phyloP scores from a whole-genome alignment of 306 rosid species.

The Medicago lupulina region DNA sequence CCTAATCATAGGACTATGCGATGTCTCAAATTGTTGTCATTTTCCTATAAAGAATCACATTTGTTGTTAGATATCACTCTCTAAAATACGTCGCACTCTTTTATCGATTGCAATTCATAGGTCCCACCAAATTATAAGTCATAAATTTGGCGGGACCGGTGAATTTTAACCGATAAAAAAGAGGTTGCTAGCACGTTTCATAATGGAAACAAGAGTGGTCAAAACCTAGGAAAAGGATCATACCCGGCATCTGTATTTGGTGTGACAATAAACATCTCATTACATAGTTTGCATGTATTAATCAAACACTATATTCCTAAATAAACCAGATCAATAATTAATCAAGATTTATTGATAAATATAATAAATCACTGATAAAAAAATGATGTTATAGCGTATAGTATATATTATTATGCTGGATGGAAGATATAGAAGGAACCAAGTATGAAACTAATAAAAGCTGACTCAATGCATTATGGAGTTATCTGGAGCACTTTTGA shows the following conservation, averaged over 20 bases:
- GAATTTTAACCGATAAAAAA: too few relatives aligned
- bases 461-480: constrained; percentile 53
- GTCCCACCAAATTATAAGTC: too few relatives aligned
- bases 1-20: not conserved
- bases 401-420: not conserved
- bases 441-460: constrained; percentile 45
- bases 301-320: not conserved
- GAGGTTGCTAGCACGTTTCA: too few relatives aligned
- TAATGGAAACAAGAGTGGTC: not conserved
- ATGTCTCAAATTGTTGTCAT: constrained; percentile 20
- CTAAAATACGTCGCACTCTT: too few relatives aligned
- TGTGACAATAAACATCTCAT: not conserved
- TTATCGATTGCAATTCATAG: too few relatives aligned
- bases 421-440: constrained; percentile 51
- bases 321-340: not conserved
- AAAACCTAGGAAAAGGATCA: not conserved
- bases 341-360: too few relatives aligned
- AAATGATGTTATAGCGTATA: constrained; percentile 35
- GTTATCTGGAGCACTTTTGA: constrained; percentile 44
- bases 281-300: constrained; percentile 6
- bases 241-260: not conserved
- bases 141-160: too few relatives aligned
- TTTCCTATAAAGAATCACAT: not conserved
- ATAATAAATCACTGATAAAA: not conserved
- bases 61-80: too few relatives aligned